Evolutionary conservation across 805 yeast species (phyloP), one percentile per base, ranked within the genome.

Genomic region (Tetrapisispora fleetii): DNA sequence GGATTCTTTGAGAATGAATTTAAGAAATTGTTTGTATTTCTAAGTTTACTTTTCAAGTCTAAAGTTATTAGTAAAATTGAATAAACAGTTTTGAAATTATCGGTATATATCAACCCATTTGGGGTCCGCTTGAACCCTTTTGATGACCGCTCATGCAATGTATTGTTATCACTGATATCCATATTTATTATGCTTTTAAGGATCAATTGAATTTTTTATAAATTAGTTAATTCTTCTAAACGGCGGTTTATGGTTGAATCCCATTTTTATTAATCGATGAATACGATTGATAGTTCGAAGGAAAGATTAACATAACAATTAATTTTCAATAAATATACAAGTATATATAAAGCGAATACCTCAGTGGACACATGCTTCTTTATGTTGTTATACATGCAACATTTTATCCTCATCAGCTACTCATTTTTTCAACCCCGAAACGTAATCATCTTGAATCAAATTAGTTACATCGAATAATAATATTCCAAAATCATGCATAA

Each of bases 71-170:
- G 52, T 30, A 83, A 66, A 30, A 80, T 65, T 0, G 86, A 73
- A 59, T 67, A 87, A 0, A 85, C 75, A 33, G 77, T 78, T 52
- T 78, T 78, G 40, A 85, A 55, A 55, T 85, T 89, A 40, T 74
- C 72, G 3, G 76, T 67, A 56, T 71, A 76, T 27, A 81, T 69
- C 22, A 71, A 65, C 0, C 84, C 85, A 27, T 63, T 65, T 0
- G 81, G 76, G 0, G 83, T 75, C 50, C 76, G 70, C 51, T 68
- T 68, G 53, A 79, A 72, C 47, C 67, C 69, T 42, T 70, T 70
- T 1, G 74, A 68, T 4, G 71, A 67, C 2, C 70, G 62, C 52
- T 75, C 76, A 52, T 71, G 78, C 10, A 69, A 55, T 1, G 69
- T 67, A 35, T 27, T 43, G 16, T 40, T 46, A 4, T 17, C n/a